Conservation (phyloP, 257 asterid genomes). For the Solanum gandarillasii region DNA sequence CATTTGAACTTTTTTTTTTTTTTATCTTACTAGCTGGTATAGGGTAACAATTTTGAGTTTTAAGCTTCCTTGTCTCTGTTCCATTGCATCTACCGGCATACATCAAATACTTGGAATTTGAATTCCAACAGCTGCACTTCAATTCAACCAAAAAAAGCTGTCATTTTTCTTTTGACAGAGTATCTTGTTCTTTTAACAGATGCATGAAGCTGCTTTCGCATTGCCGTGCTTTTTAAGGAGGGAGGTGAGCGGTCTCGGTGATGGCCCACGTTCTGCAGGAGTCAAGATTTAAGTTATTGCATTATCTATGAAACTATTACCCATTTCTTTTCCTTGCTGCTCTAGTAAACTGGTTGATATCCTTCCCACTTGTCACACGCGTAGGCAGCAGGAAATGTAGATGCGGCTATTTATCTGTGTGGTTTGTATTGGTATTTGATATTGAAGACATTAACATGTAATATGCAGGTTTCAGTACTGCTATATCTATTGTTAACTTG, state of each 20-base stretch:
- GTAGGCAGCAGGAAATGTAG: neutral
- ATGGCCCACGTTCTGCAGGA: neutral
- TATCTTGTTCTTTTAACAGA: constrained; percentile 28
- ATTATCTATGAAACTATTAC: neutral
- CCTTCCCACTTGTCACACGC: neutral
- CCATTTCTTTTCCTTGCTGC: constrained; percentile 1
- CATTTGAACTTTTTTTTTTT: neutral
- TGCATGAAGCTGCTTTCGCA: constrained; percentile 84
- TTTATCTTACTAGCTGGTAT: neutral
- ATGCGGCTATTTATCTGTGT: neutral
- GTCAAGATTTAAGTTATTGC: neutral
- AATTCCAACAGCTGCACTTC: neutral
- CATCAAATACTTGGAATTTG: neutral
- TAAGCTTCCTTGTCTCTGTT: neutral
- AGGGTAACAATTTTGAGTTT: neutral
- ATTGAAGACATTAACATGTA: neutral
- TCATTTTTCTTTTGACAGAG: neutral
- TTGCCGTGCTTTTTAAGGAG: constrained; percentile 78
- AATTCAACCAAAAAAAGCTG: neutral
- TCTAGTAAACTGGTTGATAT: neutral
- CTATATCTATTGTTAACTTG: neutral
- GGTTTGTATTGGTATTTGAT: neutral
- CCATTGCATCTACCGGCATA: neutral
- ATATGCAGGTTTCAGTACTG: neutral
- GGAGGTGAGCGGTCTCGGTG: constrained; percentile 68